Evolutionary conservation across 2,329 filamentous ascomycete species (phyloP).

Genomic region (Trichoderma atrobrunneum): DNA sequence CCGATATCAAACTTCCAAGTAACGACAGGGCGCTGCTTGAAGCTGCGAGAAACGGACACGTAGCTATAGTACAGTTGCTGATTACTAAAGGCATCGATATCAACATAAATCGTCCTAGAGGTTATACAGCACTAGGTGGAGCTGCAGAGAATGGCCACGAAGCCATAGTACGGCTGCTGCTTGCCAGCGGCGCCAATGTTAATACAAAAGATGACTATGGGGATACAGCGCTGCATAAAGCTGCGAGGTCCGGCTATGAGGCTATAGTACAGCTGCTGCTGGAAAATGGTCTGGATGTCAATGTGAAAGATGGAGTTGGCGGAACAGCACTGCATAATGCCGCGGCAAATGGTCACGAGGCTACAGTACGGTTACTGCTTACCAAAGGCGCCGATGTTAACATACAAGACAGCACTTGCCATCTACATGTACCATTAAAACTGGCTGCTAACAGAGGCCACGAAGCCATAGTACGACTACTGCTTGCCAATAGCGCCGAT

Average conservation of each 20-base stretch:
- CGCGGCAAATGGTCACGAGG: too few relatives aligned
- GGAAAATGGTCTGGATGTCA: too few relatives aligned
- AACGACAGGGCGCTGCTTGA: neutral
- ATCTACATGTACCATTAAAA: too few relatives aligned
- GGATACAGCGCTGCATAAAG: neutral
- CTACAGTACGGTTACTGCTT: neutral
- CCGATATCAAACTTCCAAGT: neutral
- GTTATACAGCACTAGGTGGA: too few relatives aligned
- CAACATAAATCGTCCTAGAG: too few relatives aligned
- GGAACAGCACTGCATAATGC: too few relatives aligned
- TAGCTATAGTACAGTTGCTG: neutral
- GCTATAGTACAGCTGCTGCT: neutral
- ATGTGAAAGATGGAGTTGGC: too few relatives aligned
- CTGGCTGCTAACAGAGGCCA: neutral
- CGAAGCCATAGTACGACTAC: neutral
- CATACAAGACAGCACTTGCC: too few relatives aligned
- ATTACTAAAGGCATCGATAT: neutral
- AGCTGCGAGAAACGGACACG: neutral
- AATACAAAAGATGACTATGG: neutral
- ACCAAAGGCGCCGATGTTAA: neutral
- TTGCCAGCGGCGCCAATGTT: neutral
- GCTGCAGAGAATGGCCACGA: neutral
- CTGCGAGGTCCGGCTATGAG: fast-evolving
- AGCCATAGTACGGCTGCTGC: neutral
- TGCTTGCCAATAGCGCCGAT: neutral